Percentiles rank a stretch among this genome's conserved stretches.
These are phyloP conservation scores for Lagerstroemia speciosa DNA, from an alignment of 345 rosid species.

Conservation along the genomic window DNA sequence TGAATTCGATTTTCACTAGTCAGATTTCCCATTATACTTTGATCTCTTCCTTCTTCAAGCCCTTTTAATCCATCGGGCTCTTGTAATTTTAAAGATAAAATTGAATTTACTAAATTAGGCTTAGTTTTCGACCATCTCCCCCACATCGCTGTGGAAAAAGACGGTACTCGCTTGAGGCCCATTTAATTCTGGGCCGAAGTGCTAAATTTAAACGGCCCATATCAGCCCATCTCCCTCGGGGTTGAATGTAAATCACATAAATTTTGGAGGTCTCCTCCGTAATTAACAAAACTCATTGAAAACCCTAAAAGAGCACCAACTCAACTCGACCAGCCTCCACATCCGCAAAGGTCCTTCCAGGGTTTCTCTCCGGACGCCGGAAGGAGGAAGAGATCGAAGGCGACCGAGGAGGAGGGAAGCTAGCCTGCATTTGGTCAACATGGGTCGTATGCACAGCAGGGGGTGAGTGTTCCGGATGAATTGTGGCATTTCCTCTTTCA, in stretches of 20 bases:
- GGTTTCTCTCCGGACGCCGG: neutral
- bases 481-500: too few species aligned
- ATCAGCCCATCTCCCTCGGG: neutral
- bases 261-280: neutral
- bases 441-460: slow-evolving; percentile 3
- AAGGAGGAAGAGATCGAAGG: neutral
- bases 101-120: too few species aligned
- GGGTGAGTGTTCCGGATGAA: neutral
- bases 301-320: neutral
- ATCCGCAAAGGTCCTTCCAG: neutral
- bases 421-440: neutral
- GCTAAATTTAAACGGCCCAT: neutral
- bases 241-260: neutral
- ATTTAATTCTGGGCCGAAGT: neutral
- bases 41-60: too few species aligned
- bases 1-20: too few species aligned
- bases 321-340: neutral
- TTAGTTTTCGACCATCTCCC: too few species aligned
- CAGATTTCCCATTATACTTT: too few species aligned
- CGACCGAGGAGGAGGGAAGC: neutral
- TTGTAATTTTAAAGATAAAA: too few species aligned
- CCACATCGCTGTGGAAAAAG: too few species aligned
- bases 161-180: neutral
- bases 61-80: too few species aligned
- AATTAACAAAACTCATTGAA: neutral